Conservation (phyloP, 2,329 filamentous ascomycete genomes). For the Gremmenia infestans region DNA sequence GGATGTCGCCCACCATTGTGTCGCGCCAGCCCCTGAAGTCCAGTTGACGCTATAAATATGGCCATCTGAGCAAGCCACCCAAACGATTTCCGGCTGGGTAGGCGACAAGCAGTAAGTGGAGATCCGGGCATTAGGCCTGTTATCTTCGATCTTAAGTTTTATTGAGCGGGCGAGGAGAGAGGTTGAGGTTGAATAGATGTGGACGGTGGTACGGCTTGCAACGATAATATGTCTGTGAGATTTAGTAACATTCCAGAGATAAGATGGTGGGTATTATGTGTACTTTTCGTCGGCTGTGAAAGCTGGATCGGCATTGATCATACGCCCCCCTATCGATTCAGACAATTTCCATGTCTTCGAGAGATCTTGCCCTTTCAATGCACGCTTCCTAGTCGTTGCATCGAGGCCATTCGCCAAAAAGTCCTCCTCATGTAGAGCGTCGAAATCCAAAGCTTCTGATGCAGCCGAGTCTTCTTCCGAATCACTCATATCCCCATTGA, state of each 20-base stretch:
- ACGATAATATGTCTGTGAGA: slow-evolving; percentile 60
- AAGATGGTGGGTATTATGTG: slow-evolving; percentile 24
- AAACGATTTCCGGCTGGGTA: slow-evolving; percentile 43
- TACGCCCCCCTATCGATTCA: slow-evolving; percentile 59
- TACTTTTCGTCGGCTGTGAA: slow-evolving; percentile 58
- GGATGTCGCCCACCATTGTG: slow-evolving; percentile 37
- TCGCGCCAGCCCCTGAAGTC: slow-evolving; percentile 42
- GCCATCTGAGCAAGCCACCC: slow-evolving; percentile 57
- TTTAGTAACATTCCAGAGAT: slow-evolving; percentile 8
- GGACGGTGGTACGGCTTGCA: slow-evolving; percentile 67
- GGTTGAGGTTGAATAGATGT: slow-evolving; percentile 75
- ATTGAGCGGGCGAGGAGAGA: slow-evolving; percentile 77
- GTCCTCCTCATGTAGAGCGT: slow-evolving; percentile 8
- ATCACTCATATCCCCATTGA: slow-evolving; percentile 11
- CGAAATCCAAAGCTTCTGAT: slow-evolving; percentile 21
- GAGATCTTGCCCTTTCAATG: slow-evolving; percentile 20
- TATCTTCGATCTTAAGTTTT: slow-evolving; percentile 34
- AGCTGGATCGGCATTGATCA: slow-evolving; percentile 60
- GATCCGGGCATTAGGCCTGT: slow-evolving; percentile 26
- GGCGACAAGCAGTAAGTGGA: slow-evolving; percentile 39
- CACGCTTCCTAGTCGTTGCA: slow-evolving; percentile 28
- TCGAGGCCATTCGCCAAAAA: neutral
- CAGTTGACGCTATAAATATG: slow-evolving; percentile 54
- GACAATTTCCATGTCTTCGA: slow-evolving; percentile 51
- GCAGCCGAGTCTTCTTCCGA: slow-evolving; percentile 9